A percentile compares a stretch with the other conserved stretches of the same genome.
Conservation (phyloP, 331 rosid species). For the Quercus tomentella region DNA sequence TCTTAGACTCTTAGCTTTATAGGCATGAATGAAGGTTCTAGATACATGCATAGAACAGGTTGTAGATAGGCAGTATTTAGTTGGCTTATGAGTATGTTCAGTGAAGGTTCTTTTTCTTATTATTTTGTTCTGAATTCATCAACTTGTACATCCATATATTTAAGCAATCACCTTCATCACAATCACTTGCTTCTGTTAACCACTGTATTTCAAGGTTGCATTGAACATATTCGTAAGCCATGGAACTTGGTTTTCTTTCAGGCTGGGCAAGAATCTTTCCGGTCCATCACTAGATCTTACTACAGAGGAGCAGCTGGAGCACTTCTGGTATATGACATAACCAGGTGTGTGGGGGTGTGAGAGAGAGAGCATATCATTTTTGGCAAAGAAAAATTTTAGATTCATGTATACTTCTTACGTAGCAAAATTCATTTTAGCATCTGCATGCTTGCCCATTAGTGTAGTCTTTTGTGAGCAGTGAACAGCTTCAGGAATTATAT, state of each 20-base stretch:
- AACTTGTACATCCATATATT: not conserved
- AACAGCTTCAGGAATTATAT: not conserved
- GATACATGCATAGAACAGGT: not conserved
- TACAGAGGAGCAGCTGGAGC: constrained; percentile 98
- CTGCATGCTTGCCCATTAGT: not conserved
- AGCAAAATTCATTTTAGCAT: not conserved
- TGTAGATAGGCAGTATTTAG: not conserved
- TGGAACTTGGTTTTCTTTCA: constrained; percentile 26
- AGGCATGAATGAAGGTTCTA: not conserved
- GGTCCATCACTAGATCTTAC: constrained; percentile 93
- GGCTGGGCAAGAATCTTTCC: constrained; percentile 98
- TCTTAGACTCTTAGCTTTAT: not conserved
- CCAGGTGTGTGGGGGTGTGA: constrained; percentile 51
- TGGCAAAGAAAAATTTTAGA: not conserved
- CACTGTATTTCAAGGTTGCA: not conserved
- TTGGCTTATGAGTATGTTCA: not conserved
- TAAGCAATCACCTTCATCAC: too few species aligned
- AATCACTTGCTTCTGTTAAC: not conserved
- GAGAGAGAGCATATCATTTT: not conserved
- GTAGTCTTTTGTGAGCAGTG: not conserved
- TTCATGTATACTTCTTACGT: not conserved
- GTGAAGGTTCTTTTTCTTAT: not conserved
- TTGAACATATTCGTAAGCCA: not conserved
- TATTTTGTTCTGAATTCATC: not conserved
- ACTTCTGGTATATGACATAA: constrained; percentile 90